Conservation (phyloP, 1,139 yeast species). For the Eremothecium sinecaudum region DNA sequence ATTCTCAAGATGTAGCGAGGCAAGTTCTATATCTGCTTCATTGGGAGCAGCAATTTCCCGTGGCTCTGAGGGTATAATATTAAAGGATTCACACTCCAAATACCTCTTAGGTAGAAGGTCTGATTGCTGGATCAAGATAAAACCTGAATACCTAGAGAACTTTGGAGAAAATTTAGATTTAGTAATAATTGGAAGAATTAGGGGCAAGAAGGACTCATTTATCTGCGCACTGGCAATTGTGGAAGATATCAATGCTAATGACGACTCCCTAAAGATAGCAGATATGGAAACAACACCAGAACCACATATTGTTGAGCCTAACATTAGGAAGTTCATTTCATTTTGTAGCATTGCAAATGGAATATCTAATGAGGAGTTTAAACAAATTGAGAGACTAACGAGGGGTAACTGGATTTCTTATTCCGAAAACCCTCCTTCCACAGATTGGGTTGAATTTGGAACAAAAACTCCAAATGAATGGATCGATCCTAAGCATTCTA, state of each 20-base stretch:
- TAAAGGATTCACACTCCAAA: slow-evolving; percentile 53
- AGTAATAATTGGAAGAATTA: slow-evolving; percentile 65
- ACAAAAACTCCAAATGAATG: slow-evolving; percentile 56
- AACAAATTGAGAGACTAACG: slow-evolving; percentile 48
- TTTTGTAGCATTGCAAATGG: slow-evolving; percentile 86
- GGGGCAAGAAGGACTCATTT: slow-evolving; percentile 65
- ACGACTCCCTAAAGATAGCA: slow-evolving; percentile 3
- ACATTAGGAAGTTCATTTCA: slow-evolving; percentile 38
- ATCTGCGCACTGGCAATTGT: slow-evolving; percentile 57
- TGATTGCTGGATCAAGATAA: slow-evolving; percentile 71
- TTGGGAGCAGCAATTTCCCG: slow-evolving; percentile 50
- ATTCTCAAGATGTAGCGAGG: slow-evolving; percentile 37
- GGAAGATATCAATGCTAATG: slow-evolving; percentile 16
- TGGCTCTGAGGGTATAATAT: slow-evolving; percentile 73
- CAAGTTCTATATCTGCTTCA: slow-evolving; percentile 46
- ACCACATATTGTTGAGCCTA: not conserved
- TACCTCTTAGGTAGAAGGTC: slow-evolving; percentile 55
- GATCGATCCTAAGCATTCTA: slow-evolving; percentile 69
- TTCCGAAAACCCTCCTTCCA: slow-evolving; percentile 34
- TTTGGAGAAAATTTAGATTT: slow-evolving; percentile 83
- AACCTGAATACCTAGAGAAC: slow-evolving; percentile 81
- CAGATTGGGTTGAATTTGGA: slow-evolving; percentile 47
- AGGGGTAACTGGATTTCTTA: slow-evolving; percentile 52
- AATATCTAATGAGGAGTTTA: slow-evolving; percentile 53
- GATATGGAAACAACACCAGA: slow-evolving; percentile 1